phyloP scores from a whole-genome alignment of 1,139 yeast genomes.

The Pichiaceae sp. region DNA sequence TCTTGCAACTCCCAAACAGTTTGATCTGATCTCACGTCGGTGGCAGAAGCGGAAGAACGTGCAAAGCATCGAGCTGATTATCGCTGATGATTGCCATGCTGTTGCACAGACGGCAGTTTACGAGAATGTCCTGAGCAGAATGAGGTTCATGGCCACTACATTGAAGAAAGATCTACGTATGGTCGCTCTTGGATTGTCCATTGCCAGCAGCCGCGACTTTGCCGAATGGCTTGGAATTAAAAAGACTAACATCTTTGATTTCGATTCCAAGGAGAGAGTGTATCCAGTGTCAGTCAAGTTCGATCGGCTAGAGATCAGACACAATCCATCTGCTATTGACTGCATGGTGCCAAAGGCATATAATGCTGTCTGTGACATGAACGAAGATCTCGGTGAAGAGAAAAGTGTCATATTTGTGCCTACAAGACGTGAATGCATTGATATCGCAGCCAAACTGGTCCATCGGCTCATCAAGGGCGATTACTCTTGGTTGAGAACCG shows the following conservation, averaged over 20 bases:
- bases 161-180: slow-evolving; percentile 47
- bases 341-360: slow-evolving; percentile 46
- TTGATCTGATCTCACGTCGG: slow-evolving; percentile 62
- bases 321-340: slow-evolving; percentile 40
- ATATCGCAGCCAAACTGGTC: slow-evolving; percentile 39
- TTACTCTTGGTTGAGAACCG: slow-evolving; percentile 26
- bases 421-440: slow-evolving; percentile 46
- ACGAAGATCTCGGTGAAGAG: slow-evolving; percentile 23
- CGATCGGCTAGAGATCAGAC: slow-evolving; percentile 38
- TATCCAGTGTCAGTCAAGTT: slow-evolving; percentile 52
- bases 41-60: slow-evolving; percentile 76
- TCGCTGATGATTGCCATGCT: slow-evolving; percentile 71
- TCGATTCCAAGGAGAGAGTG: slow-evolving; percentile 53
- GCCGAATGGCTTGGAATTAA: slow-evolving; percentile 81
- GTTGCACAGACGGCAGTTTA: slow-evolving; percentile 64
- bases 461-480: slow-evolving; percentile 26
- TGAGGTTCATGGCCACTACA: slow-evolving; percentile 63
- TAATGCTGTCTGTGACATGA: slow-evolving; percentile 23
- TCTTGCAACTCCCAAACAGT: slow-evolving; percentile 74
- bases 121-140: slow-evolving; percentile 63
- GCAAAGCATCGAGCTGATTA: slow-evolving; percentile 56
- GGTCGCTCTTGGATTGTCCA: slow-evolving; percentile 58
- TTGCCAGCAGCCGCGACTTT: slow-evolving; percentile 69
- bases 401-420: slow-evolving; percentile 48
- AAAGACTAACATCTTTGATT: slow-evolving; percentile 54